A percentile compares a stretch with the other conserved stretches of the same genome.
Conservation (phyloP, 1,284 basidiomycete species). For the Chiua sp. region DNA sequence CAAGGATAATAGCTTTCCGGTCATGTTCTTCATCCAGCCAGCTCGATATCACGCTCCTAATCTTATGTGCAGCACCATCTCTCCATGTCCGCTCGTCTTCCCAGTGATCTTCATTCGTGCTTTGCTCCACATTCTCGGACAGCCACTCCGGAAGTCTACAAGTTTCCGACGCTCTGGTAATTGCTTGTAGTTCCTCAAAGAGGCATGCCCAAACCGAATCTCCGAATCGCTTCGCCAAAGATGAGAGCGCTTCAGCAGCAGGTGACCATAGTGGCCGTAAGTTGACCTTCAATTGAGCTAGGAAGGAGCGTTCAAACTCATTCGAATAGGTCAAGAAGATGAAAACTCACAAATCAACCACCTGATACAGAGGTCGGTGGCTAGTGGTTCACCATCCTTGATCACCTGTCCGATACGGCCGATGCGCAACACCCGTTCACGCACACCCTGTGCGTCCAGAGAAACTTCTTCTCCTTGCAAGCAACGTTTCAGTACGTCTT, state of each 20-base stretch:
- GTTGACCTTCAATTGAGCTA: constrained; percentile 91
- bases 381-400: constrained; percentile 54
- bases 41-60: constrained; percentile 49
- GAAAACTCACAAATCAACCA: constrained; percentile 67
- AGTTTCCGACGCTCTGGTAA: constrained; percentile 13
- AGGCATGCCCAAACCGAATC: constrained; percentile 76
- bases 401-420: constrained; percentile 61
- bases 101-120: constrained; percentile 48
- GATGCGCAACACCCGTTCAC: constrained; percentile 83
- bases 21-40: constrained; percentile 48
- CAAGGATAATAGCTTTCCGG: constrained; percentile 40
- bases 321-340: neutral
- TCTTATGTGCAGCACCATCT: constrained; percentile 71
- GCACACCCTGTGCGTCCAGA: constrained; percentile 77
- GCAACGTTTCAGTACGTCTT: constrained; percentile 67
- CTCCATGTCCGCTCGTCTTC: constrained; percentile 78
- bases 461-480: constrained; percentile 77
- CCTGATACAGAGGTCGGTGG: constrained; percentile 58
- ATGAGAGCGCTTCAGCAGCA: constrained; percentile 71
- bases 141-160: constrained; percentile 22
- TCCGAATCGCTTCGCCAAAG: constrained; percentile 62
- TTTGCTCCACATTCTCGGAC: constrained; percentile 21
- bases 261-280: constrained; percentile 89
- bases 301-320: neutral
- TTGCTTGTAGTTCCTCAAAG: constrained; percentile 62